These are phyloP conservation scores for Thecaphora frezii DNA, from an alignment of 1,284 basidiomycete species.

Conservation along the genomic window DNA sequence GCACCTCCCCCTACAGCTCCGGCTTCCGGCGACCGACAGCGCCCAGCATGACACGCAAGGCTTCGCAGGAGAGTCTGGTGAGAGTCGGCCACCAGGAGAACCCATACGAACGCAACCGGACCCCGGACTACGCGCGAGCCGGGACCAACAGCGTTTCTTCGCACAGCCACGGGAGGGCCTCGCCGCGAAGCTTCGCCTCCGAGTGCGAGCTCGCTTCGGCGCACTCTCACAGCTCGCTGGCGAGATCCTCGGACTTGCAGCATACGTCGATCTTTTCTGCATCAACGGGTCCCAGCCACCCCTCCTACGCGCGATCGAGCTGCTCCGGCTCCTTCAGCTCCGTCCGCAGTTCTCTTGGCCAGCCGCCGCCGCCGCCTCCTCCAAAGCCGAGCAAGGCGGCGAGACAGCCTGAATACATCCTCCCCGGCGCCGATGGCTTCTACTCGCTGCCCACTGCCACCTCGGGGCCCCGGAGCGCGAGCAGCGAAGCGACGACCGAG, in stretches of 20 bases:
- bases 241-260: background rate
- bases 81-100: conserved; percentile 3
- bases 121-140: background rate
- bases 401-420: conserved; percentile 36
- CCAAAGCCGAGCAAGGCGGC: conserved; percentile 14
- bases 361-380: conserved; percentile 26
- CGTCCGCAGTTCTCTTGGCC: conserved; percentile 22
- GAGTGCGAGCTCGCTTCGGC: background rate
- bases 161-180: background rate
- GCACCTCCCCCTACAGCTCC: conserved; percentile 6
- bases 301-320: background rate
- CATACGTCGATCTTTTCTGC: background rate
- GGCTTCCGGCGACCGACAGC: background rate
- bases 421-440: conserved; percentile 40
- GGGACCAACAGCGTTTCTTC: background rate
- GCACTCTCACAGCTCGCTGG: conserved; percentile 1
- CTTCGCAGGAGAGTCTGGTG: conserved; percentile 21
- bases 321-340: conserved; percentile 5
- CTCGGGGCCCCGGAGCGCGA: background rate
- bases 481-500: background rate
- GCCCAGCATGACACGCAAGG: conserved; percentile 9
- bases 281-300: background rate
- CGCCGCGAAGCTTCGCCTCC: background rate
- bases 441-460: conserved; percentile 19
- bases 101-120: background rate